phyloP scores from a whole-genome alignment of 2,329 filamentous ascomycete species.

The Penicillium sp. region DNA sequence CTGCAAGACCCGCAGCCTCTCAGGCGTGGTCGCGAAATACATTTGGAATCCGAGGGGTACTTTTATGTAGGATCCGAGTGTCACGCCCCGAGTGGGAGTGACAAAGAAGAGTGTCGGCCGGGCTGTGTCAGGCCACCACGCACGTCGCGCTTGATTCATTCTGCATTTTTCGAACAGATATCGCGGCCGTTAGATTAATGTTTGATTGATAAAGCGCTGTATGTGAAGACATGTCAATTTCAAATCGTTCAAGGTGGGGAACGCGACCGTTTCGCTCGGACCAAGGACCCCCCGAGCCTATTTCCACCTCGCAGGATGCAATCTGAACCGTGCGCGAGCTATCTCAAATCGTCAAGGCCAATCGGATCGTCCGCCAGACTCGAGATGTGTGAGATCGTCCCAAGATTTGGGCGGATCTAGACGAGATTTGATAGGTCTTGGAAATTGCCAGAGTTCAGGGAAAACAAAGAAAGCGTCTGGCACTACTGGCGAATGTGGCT shows the following conservation, averaged over 20 bases:
- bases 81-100: no score
- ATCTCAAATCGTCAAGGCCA: neutral
- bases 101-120: neutral
- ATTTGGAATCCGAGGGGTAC: neutral
- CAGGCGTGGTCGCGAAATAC: neutral
- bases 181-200: neutral
- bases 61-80: neutral
- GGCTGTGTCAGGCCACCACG: neutral
- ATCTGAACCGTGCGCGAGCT: neutral
- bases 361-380: neutral
- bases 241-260: neutral
- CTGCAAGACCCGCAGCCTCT: no score
- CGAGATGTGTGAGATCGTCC: neutral
- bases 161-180: no score
- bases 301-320: neutral
- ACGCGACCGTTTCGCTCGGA: neutral
- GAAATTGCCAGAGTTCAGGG: neutral
- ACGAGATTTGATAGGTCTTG: neutral
- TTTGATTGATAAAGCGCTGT: neutral
- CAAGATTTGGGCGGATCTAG: neutral
- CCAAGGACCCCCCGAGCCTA: neutral
- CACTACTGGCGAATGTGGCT: neutral
- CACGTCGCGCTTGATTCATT: neutral
- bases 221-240: neutral
- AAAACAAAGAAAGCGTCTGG: neutral